phyloP scores from a whole-genome alignment of 2,329 filamentous ascomycete genomes.

The Knoxdaviesia proteae region DNA sequence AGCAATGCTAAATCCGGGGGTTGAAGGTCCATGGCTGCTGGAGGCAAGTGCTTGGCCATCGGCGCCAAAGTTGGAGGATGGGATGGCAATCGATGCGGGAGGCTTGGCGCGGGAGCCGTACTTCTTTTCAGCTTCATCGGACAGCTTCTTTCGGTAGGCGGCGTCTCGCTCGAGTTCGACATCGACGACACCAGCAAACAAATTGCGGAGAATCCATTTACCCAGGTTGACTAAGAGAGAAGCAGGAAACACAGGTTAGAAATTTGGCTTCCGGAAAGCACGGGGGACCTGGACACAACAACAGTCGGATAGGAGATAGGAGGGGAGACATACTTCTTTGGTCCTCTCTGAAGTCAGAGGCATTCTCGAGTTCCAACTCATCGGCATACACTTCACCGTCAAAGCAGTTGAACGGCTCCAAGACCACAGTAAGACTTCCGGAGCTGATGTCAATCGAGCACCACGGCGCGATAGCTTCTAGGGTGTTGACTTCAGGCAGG shows the following conservation, averaged over 20 bases:
- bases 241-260: slow-evolving; percentile 7
- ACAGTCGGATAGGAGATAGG: neutral
- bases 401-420: slow-evolving; percentile 92
- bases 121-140: slow-evolving; percentile 26
- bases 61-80: no score
- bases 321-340: slow-evolving; percentile 51
- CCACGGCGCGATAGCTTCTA: slow-evolving; percentile 84
- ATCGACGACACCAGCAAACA: slow-evolving; percentile 76
- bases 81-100: no score
- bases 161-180: slow-evolving; percentile 77
- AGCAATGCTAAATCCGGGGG: slow-evolving; percentile 61
- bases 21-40: slow-evolving; percentile 21
- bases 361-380: slow-evolving; percentile 53
- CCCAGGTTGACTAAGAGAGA: slow-evolving; percentile 59
- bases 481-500: slow-evolving; percentile 65
- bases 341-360: slow-evolving; percentile 73
- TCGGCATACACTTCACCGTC: slow-evolving; percentile 96
- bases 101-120: no score
- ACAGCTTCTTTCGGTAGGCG: slow-evolving; percentile 45
- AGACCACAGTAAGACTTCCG: slow-evolving; percentile 69
- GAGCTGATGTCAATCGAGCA: slow-evolving; percentile 89
- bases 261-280: neutral
- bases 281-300: neutral
- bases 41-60: no score
- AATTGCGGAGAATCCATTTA: slow-evolving; percentile 85